A percentile compares a stretch with the other conserved stretches of the same genome.
phyloP scores from a whole-genome alignment of 1,139 yeast species.

The Hanseniaspora uvarum region DNA sequence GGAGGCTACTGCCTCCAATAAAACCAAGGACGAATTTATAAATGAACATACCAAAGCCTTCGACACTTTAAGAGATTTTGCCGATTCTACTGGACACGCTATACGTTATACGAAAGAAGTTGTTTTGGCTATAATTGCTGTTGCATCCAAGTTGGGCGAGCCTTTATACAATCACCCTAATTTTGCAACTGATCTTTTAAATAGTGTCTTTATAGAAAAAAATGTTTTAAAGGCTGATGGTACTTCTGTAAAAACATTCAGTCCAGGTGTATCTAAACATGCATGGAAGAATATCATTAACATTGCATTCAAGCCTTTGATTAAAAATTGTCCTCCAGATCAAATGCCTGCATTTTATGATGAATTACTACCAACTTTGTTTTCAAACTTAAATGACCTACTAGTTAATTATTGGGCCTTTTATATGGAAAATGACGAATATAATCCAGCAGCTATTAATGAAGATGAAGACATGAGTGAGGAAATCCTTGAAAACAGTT shows the following conservation, averaged over 20 bases:
- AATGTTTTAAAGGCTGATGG: slow-evolving; percentile 30
- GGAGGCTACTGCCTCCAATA: slow-evolving; percentile 96
- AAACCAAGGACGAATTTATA: slow-evolving; percentile 85
- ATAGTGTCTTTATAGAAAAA: slow-evolving; percentile 34
- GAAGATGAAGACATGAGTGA: slow-evolving; percentile 83
- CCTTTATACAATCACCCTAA: slow-evolving; percentile 80
- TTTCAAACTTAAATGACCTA: slow-evolving; percentile 60
- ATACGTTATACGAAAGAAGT: slow-evolving; percentile 92
- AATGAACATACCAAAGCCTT: slow-evolving; percentile 93
- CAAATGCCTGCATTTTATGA: slow-evolving; percentile 61
- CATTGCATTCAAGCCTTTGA: slow-evolving; percentile 72
- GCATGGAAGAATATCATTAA: slow-evolving; percentile 97
- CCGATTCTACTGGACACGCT: slow-evolving; percentile 96
- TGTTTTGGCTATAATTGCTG: slow-evolving; percentile 80
- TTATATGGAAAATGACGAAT: slow-evolving; percentile 51
- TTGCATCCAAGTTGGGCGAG: slow-evolving; percentile 81
- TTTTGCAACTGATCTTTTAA: slow-evolving; percentile 64
- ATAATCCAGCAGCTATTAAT: slow-evolving; percentile 25
- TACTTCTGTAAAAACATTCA: slow-evolving; percentile 15
- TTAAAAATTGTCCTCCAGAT: slow-evolving; percentile 75
- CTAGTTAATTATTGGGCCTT: slow-evolving; percentile 68
- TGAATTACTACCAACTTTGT: slow-evolving; percentile 65
- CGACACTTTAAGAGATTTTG: slow-evolving; percentile 86
- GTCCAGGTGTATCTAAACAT: slow-evolving; percentile 74
- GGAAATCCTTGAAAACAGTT: slow-evolving; percentile 96